Base-by-base conservation (phyloP, 495 filamentous ascomycete species). In the Geopyxis carbonaria region DNA sequence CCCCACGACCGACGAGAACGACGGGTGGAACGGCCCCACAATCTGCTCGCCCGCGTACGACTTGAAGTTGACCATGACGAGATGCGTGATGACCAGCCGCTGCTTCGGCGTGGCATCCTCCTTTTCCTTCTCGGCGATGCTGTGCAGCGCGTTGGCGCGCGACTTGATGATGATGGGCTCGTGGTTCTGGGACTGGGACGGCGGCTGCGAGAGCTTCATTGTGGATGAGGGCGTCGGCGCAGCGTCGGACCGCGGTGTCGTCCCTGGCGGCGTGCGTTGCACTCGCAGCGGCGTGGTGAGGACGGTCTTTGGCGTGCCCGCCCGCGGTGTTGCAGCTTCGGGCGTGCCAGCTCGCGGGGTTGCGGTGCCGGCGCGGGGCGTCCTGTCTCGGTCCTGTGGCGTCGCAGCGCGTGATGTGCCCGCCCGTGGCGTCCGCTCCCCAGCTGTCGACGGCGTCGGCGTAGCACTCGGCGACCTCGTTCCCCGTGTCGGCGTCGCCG, bases 1-100 rank as follows among this genome's bases (percentile, higher is more conserved):
- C 2, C 89, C 89, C 28, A 97, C 89, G 10, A 97, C 89, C 0
- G 89, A 95, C n/a, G 91, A 93, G 58, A 97, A 97, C 0, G 89
- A 97, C 34, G 80, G 66, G 61, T 97, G 89, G 56, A 97, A 97
- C 0, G 89, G 89, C 4, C 89, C 89, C 43, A 97, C 89, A 61
- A 92, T 76, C 57, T 95, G 89, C 47, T 77, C 67, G 10, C 89
- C 89, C 31, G 89, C 89, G 59, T 97, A 97, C 57, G 85, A 93
- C 66, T 97, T 97, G 69, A 97, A 97, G 58, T 97, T 95, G 40
- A 68, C 83, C 28, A 97, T 66, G 41, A 89, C 71, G 35, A 97
- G 61, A 46, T 89, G 79, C 19, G 80, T 84, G 44, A 97, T 93
- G 37, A 94, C 85, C 44, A 86, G 79, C 38, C 89, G 76, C 42